A percentile compares a stretch with the other conserved stretches of the same genome.
phyloP scores from a whole-genome alignment of 169 alveolate species.

The Babesia gibsoni region DNA sequence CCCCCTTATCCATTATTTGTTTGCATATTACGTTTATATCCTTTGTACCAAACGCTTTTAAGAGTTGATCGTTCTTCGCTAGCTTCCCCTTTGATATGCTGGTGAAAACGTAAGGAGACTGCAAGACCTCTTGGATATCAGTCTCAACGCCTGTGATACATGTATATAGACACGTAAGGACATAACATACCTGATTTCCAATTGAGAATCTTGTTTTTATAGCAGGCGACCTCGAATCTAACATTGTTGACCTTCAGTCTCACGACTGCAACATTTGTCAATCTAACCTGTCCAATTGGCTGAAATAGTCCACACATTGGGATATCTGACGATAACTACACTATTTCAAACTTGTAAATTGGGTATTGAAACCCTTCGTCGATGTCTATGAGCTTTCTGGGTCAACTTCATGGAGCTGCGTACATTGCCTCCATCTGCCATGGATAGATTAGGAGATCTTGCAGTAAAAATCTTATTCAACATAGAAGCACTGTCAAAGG shows the following conservation, averaged over 20 bases:
- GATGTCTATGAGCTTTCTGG: too few relatives aligned
- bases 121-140: constrained; percentile 92
- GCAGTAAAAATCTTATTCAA: too few relatives aligned
- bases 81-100: constrained; percentile 93
- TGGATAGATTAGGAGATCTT: too few relatives aligned
- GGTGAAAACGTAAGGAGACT: constrained; percentile 85
- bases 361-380: too few relatives aligned
- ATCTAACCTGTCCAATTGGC: constrained; percentile 90
- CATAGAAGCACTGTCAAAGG: too few relatives aligned
- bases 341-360: too few relatives aligned
- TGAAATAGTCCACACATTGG: constrained; percentile 82
- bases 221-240: constrained; percentile 96
- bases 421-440: too few relatives aligned
- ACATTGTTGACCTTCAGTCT: constrained; percentile 84
- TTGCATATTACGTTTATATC: constrained; percentile 82
- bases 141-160: constrained; percentile 81
- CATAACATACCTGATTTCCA: constrained; percentile 82
- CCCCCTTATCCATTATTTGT: constrained; percentile 91
- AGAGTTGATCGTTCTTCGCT: constrained; percentile 87
- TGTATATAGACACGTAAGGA: not conserved
- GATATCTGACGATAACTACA: not conserved
- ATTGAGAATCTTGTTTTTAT: constrained; percentile 91
- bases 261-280: constrained; percentile 95
- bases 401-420: too few relatives aligned
- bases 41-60: constrained; percentile 84